Evolutionary conservation across 2,329 filamentous ascomycete species (phyloP), one percentile per base, ranked within the genome.

Genomic region (Fusarium algeriense): DNA sequence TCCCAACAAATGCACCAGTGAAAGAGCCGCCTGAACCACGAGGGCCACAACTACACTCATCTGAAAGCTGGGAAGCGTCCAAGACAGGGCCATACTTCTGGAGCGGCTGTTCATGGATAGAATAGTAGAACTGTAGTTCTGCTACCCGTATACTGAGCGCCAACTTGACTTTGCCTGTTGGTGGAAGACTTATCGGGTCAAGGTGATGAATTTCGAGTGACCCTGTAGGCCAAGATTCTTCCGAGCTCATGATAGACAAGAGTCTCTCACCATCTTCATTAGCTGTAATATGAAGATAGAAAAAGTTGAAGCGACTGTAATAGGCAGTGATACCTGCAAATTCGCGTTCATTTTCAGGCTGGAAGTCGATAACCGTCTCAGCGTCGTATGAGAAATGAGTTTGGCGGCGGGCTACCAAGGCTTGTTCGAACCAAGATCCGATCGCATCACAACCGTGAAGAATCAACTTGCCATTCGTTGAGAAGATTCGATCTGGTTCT

Each of bases 301-400:
- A 90, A 78, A 90, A 90, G 76, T 90, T 90, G 80, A 83, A 90
- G 7, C 88, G 86, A 73, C 85, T 87, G 78, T 90, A 90, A 76
- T 90, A 90, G 2, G 87, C 86, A 12, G 86, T 86, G n/a, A 91
- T 80, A 0, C 89, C 88, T 0, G 88, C 88, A 67, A 88, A 90
- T 69, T 89, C 84, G 17, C 88, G 82, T 80, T 89, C 87, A 73
- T 90, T 88, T 0, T 78, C 76, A 0, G 88, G 88, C 3, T 79
- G 76, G 71, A 88, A 89, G 63, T 85, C 82, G 5, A 90, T 71
- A 0, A 84, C 78, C 0, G 88, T 89, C 77, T 89, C 87, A 50
- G 87, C 88, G 53, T 90, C 87, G 70, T 87, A 89, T 3, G 87
- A 89, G 77, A 90, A 91, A 75, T 89, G 87, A 37, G 83, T 83